phyloP scores from a whole-genome alignment of 2,329 filamentous ascomycete genomes.

The Rhytidhysteron rufulum region DNA sequence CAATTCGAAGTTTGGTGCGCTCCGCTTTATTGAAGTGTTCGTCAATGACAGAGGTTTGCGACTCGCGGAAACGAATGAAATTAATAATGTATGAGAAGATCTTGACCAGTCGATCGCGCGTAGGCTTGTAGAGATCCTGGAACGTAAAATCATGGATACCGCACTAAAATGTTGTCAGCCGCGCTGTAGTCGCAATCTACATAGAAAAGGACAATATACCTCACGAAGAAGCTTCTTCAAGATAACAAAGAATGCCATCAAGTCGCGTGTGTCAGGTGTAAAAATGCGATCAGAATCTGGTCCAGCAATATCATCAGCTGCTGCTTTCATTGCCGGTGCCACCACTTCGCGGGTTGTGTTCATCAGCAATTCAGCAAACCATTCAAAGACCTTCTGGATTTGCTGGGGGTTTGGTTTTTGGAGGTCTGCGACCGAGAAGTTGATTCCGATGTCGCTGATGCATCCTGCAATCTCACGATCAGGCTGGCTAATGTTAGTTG shows the following conservation, averaged over 20 bases:
- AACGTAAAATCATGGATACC: constrained; percentile 93
- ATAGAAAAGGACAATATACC: constrained; percentile 29
- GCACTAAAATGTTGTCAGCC: constrained; percentile 59
- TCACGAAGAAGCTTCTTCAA: constrained; percentile 73
- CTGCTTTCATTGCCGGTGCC: constrained; percentile 90
- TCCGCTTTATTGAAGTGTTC: constrained; percentile 91
- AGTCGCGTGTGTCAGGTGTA: constrained; percentile 80
- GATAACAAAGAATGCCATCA: constrained; percentile 93
- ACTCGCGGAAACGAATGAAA: constrained; percentile 95
- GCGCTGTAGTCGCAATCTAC: neutral
- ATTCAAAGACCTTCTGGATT: constrained; percentile 97
- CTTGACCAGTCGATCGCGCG: constrained; percentile 83
- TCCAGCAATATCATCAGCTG: constrained; percentile 80
- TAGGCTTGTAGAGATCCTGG: constrained; percentile 85
- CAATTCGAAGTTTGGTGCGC: constrained; percentile 80
- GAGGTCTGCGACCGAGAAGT: constrained; percentile 79
- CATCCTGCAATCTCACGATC: constrained; percentile 87
- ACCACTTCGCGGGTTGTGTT: constrained; percentile 91
- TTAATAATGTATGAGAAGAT: constrained; percentile 99
- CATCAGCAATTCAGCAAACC: constrained; percentile 91
- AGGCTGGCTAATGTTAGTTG: constrained; percentile 43
- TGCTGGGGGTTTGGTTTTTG: constrained; percentile 92
- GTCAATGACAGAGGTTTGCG: constrained; percentile 83
- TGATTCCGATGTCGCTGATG: constrained; percentile 94
- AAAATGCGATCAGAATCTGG: constrained; percentile 75